These are phyloP conservation scores for Lactarius hatsudake DNA, from an alignment of 768 basidiomycete genomes.

Conservation along the genomic window DNA sequence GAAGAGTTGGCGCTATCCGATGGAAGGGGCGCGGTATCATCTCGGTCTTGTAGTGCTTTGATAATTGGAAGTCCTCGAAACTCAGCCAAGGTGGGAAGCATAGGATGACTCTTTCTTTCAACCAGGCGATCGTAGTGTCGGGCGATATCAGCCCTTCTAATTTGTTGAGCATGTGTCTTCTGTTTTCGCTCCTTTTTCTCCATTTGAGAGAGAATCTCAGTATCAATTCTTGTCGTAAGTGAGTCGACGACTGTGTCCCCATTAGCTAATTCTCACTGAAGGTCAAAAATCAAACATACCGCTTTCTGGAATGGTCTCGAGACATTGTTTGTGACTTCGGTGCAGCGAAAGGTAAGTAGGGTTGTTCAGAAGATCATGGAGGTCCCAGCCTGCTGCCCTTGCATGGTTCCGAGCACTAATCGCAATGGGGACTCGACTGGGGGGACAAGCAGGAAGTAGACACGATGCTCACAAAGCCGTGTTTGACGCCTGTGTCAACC, in stretches of 20 bases:
- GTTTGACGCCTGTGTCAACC: conserved; percentile 5
- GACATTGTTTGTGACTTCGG: conserved; percentile 2
- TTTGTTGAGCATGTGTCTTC: conserved; percentile 32
- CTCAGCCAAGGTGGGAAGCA: conserved; percentile 46
- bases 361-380: conserved; percentile 15
- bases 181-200: conserved; percentile 33
- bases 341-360: conserved; percentile 14
- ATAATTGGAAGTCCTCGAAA: conserved; percentile 53
- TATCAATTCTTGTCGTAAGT: conserved; percentile 30
- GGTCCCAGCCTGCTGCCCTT: conserved; percentile 7
- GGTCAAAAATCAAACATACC: conserved; percentile 7
- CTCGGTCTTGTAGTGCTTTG: conserved; percentile 34
- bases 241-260: conserved; percentile 35
- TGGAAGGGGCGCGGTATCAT: conserved; percentile 11
- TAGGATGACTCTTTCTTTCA: conserved; percentile 31
- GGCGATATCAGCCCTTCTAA: conserved; percentile 38
- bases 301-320: conserved; percentile 8
- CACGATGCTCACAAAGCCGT: conserved; percentile 6
- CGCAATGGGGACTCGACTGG: too few relatives aligned
- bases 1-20: conserved; percentile 2
- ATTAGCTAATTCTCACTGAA: conserved; percentile 3
- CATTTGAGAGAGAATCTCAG: conserved; percentile 32
- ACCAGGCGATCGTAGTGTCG: conserved; percentile 47
- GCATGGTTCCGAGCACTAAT: conserved; percentile 12
- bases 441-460: neutral